phyloP scores from a whole-genome alignment of 2,329 filamentous ascomycete genomes.

The Neocucurbitaria cava region DNA sequence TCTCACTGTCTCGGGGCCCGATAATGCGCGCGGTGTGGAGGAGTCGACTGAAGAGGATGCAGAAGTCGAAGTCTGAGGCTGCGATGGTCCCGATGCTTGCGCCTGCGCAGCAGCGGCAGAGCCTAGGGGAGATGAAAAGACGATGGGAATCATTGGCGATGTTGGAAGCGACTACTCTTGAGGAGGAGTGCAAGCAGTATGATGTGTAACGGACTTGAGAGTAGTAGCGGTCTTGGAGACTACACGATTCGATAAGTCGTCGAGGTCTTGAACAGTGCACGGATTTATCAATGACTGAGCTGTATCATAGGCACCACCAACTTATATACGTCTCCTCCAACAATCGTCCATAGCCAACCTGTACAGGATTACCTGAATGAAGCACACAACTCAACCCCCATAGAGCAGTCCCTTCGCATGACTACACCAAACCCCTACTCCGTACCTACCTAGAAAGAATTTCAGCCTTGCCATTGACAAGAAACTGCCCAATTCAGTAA shows the following conservation, averaged over 20 bases:
- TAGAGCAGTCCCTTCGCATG: background rate
- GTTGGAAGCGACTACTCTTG: too few species aligned
- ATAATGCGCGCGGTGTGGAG: background rate
- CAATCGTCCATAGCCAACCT: background rate
- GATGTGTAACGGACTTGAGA: too few species aligned
- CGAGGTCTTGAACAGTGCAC: too few species aligned
- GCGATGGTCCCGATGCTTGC: background rate
- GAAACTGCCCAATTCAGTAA: background rate
- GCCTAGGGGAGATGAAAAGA: constrained; percentile 1
- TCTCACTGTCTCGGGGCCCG: background rate
- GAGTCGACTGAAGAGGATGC: background rate
- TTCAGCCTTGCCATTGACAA: background rate
- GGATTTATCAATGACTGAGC: too few species aligned
- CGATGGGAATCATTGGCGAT: background rate
- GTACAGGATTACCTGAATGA: background rate
- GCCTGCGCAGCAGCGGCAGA: background rate
- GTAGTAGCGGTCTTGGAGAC: background rate
- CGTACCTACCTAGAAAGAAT: too few species aligned
- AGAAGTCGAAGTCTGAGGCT: background rate
- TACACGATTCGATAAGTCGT: too few species aligned
- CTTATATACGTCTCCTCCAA: background rate
- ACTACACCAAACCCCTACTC: background rate
- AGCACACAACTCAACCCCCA: background rate
- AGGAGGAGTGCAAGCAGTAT: too few species aligned
- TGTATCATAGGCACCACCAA: too few species aligned